Conservation (phyloP, 805 yeast genomes). For the Cyberlindnera xylosilytica region DNA sequence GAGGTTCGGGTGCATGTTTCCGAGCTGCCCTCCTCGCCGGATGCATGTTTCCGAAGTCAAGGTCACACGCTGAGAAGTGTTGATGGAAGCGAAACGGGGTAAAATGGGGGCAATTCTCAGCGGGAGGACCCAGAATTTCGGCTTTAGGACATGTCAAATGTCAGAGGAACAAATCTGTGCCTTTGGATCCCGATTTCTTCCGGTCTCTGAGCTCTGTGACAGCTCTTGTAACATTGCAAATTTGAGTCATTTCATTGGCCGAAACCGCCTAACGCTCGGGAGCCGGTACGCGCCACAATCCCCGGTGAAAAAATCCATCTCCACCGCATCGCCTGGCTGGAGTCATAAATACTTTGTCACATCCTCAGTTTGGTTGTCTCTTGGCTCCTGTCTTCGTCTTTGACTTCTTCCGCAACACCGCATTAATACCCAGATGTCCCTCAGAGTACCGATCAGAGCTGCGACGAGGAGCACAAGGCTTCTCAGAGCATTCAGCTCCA, state of each 20-base stretch:
- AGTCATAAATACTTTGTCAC: not conserved
- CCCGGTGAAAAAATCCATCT: constrained; percentile 2
- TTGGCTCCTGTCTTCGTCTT: not conserved
- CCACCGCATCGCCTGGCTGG: not conserved
- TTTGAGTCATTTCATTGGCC: constrained; percentile 17
- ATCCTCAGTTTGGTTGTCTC: not conserved
- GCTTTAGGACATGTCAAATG: too few relatives aligned
- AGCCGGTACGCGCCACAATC: constrained; percentile 4
- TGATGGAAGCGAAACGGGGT: too few relatives aligned
- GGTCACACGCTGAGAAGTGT: too few relatives aligned
- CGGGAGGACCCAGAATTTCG: too few relatives aligned
- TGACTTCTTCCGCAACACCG: too few relatives aligned
- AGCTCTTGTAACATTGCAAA: constrained; percentile 15
- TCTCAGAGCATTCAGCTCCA: not conserved
- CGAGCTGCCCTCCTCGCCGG: not conserved
- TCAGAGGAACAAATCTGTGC: too few relatives aligned
- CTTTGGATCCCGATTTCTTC: too few relatives aligned
- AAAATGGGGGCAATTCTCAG: too few relatives aligned
- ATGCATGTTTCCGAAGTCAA: constrained; percentile 1
- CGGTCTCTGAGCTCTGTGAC: too few relatives aligned
- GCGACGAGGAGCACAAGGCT: not conserved
- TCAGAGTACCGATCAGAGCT: not conserved
- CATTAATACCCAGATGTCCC: too few relatives aligned
- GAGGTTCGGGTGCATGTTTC: not conserved
- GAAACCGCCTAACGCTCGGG: not conserved